Evolutionary conservation across 164 flowering plant species (phyloP).

Genomic region (Nymphaea thermarum): DNA sequence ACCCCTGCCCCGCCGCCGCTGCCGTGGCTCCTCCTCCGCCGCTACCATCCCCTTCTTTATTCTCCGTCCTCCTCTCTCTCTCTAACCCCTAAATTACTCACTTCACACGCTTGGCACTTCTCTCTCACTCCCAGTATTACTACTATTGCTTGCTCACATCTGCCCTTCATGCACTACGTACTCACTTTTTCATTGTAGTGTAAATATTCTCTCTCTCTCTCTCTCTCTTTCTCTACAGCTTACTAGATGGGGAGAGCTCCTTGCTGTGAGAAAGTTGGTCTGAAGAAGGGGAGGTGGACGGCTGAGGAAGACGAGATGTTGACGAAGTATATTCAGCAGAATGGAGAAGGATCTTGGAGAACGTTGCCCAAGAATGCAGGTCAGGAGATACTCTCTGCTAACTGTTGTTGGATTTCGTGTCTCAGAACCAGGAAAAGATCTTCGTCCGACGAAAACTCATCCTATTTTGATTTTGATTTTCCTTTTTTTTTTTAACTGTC

Average conservation of each 20-base stretch:
- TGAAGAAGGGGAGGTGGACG: constrained; percentile 88
- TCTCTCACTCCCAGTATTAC: neutral
- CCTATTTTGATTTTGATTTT: too few species aligned
- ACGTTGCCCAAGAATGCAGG: constrained; percentile 93
- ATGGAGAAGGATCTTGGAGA: constrained; percentile 94
- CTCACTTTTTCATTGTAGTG: neutral
- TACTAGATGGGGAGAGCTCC: constrained; percentile 78
- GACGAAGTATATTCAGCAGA: constrained; percentile 46
- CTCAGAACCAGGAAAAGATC: too few species aligned
- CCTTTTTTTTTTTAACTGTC: too few species aligned
- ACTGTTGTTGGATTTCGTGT: too few species aligned
- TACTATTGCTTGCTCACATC: neutral
- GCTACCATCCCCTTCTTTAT: neutral
- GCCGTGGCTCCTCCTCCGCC: neutral
- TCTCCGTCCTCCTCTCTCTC: neutral
- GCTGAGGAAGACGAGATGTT: constrained; percentile 68
- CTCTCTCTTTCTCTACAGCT: neutral
- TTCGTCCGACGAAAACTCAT: too few species aligned
- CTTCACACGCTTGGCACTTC: neutral
- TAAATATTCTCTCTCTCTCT: neutral
- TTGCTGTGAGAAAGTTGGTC: constrained; percentile 82
- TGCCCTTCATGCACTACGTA: neutral
- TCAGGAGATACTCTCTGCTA: neutral
- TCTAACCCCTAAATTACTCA: neutral
- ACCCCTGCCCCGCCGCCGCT: neutral